Evolutionary conservation across 1,284 basidiomycete species (phyloP), one percentile per base, ranked within the genome.

Genomic region (Microbotryum scabiosae): DNA sequence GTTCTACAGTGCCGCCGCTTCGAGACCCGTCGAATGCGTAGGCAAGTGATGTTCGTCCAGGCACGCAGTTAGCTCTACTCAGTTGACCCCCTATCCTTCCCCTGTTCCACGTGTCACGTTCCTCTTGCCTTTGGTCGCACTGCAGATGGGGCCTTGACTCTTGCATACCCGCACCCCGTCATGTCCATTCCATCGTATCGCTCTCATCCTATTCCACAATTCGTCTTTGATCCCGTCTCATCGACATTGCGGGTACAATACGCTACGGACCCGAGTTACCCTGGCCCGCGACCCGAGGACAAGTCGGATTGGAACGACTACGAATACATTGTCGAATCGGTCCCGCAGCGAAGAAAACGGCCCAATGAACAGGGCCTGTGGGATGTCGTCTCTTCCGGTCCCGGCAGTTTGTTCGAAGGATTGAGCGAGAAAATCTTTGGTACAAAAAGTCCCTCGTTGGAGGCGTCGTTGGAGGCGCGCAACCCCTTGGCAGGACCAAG

Each of bases 161-260:
- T 66, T 8, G 50, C 61, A 1, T 36, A 47, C 25, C 65, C 70
- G 8, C 61, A 55, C 4, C 68, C 70, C 2, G 47, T 70, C 32
- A 60, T 51, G 9, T 46, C 53, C 1, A 56, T 59, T 21, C 63
- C 66, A 9, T 66, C 64, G 0, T 18, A 48, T 1, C 46, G 28
- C 12, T 71, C 68, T 1, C 70, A 71, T 55, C 67, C 70, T 0
- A 51, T 56, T 1, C 67, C 69, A 0, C 54, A 59, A 5, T 70
- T 70, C 61, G 45, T 25, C 8, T 66, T 68, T 47, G 69, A 71
- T 46, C 64, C 65, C 1, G 23, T n/a, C 4, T 69, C 68, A 2
- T 52, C 51, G 3, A 69, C 64, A 4, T 60, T 71, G 14, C 62
- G 62, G 23, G 67, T 71, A 46, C 16, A 57, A 9, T 71, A 66